Base-by-base conservation (phyloP, 176 grass and related monocot species). In the Oryza meridionalis region DNA sequence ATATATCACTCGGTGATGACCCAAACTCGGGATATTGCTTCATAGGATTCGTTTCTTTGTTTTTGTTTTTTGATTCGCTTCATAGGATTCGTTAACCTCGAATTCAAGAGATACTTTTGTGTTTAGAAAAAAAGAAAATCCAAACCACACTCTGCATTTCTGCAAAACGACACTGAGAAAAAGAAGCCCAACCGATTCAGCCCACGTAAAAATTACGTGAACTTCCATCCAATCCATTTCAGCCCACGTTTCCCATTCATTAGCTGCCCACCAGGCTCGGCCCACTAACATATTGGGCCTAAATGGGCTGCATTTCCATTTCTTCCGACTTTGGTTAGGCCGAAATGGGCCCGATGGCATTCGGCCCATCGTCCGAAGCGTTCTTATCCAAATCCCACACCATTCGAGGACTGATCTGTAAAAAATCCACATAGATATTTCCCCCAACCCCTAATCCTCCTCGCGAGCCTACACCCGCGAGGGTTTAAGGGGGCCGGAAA, bases 371-470 rank as follows among this genome's bases (percentile, higher is more conserved):
- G 19, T 2, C 2, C 19, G n/a, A 62, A 24, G 58, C n/a, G 58
- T 62, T 11, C 2, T 24, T 62, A 10, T 24, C 21, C 21, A 24
- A 62, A 62, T 62, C 1, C 21, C 3, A 2, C 21, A 24, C 21
- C 58, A 24, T 24, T 62, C n/a, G n/a, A 4, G 58, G 58, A 62
- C 58, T 24, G n/a, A 24, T 62, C 58, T 62, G 58, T 2, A 62
- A 62, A 11, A 62, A 62, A 4, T 7, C 58, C 58, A 62, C 58
- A 62, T 62, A 62, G 58, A 62, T 62, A 62, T 62, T 62, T 62
- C n/a, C 53, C 53, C 53, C 58, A 62, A 62, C n/a, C 58, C 58
- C 58, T 62, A 62, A 62, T 62, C 58, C 58, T 62, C 58, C n/a
- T 24, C 58, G 21, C 19, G 7, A 5, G 11, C 51, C 19, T 17